Evolutionary conservation across 1,284 basidiomycete species (phyloP).

Genomic region (Marasmius fiardii): DNA sequence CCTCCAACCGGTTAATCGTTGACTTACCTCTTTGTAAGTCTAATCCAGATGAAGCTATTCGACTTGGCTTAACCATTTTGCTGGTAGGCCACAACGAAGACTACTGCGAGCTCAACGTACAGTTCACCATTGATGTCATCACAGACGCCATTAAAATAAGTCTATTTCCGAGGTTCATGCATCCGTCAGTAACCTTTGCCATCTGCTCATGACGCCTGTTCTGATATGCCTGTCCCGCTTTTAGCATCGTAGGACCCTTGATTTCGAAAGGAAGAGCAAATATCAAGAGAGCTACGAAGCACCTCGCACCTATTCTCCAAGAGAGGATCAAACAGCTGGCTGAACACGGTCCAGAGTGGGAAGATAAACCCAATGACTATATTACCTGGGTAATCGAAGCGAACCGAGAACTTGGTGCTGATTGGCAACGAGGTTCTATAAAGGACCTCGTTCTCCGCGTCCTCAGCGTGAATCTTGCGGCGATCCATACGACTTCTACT

Average conservation of each 20-base stretch:
- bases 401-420: neutral
- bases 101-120: constrained; percentile 28
- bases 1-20: constrained; percentile 22
- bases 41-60: neutral
- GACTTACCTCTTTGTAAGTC: constrained; percentile 22
- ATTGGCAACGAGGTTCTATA: neutral
- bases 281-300: neutral
- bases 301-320: constrained; percentile 9
- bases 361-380: constrained; percentile 10
- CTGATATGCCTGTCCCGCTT: neutral
- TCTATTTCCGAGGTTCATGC: constrained; percentile 25
- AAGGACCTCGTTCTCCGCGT: neutral
- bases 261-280: constrained; percentile 6
- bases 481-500: constrained; percentile 17
- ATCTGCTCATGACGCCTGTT: neutral
- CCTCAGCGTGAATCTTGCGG: constrained; percentile 3
- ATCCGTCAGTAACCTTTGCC: constrained; percentile 24
- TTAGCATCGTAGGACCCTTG: constrained; percentile 12
- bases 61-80: no score
- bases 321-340: constrained; percentile 14
- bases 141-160: constrained; percentile 21
- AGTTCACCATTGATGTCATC: constrained; percentile 26
- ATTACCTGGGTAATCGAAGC: neutral
- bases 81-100: constrained; percentile 24
- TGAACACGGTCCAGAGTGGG: constrained; percentile 14